Evolutionary conservation across 345 rosid genomes (phyloP), one percentile per base, ranked within the genome.

Genomic region (Populus ilicifolia): DNA sequence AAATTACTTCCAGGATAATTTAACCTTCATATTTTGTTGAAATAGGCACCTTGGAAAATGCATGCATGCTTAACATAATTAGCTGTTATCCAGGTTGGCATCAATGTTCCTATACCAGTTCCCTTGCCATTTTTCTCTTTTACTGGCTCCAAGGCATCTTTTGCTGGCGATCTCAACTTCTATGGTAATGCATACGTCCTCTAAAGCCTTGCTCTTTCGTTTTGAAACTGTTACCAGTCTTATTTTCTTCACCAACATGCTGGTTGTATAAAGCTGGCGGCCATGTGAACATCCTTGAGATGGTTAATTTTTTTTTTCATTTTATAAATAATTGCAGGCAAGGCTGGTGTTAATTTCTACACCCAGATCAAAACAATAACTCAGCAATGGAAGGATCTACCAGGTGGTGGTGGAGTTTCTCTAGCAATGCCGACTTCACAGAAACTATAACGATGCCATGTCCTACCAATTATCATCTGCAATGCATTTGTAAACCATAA

Each of bases 341-440:
- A 95, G 85, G 97, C 99, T 10, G 99, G 99, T 77, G 98, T 93
- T 1, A 86, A 92, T 77, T 95, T 95, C 77, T 93, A 78, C 89
- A 93, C 99, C 72, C 99, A 92, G 84, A 90, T 92, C 78, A 95
- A 93, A 75, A 96, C 99, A 56, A 83, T 96, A 38, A 96, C 99
- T 59, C 99, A 96, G 75, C 99, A 93, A 72, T 93, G 99, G 99
- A 96, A 93, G 87, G 97, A 91, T 83, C 87, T 90, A 76, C 93
- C 96, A 5, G 87, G 81, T 13, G 89, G 91, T 27, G 76, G 76
- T 5, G 89, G 92, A 56, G 90, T 93, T 74, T 96, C 98, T 23
- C 88, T 96, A n/a, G 99, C 98, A 56, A 96, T 96, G 99, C 99
- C 99, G 16, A 96, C 96, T 8, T 96, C 98, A 7, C 93, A 90